Base-by-base conservation (phyloP, 1,284 basidiomycete species). In the Cryptococcus neoformans region DNA sequence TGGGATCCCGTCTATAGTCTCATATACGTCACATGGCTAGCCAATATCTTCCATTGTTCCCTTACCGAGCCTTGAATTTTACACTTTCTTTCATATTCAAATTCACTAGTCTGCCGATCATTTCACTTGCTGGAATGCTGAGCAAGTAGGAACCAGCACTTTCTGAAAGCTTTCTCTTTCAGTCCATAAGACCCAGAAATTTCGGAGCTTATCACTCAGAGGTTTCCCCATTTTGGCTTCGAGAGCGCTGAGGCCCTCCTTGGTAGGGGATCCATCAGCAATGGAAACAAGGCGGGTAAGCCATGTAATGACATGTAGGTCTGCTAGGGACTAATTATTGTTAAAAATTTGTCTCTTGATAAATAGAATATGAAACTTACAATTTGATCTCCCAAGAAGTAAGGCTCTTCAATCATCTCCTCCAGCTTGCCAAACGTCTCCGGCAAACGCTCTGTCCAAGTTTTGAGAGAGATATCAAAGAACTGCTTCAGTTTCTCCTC, bases 291-390 rank as follows among this genome's bases (percentile, higher is more conserved):
- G 63, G 36, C 85, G 82, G 2, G 85, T 80, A 41, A 92, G 73
- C 90, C 89, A 95, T 10, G 85, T 85, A 3, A 84, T 85, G 34
- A 92, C 78, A 68, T 92, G 89, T 52, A 92, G 75, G 70, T 94
- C 92, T 2, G 86, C 88, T 45, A 91, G 79, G 7, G 86, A 89
- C 68, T 92, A 16, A 21, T 10, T 21, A 36, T 5, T 45, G 40
- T 39, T 28, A 48, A 21, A 21, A 9, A 54, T 16, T 35, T 16
- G 37, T 34, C 38, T 39, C 21, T 12, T 41, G 8, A 35, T 38
- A 21, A 16, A 41, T 49, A 36, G 10, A 44, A 41, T 16, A 10
- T 8, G 1, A 16, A 14, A 70, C 77, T 62, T 56, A 79, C 78
- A 6, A 77, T 56, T 42, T 78, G 73, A 52, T 73, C 79, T 81